A percentile compares a stretch with the other conserved stretches of the same genome.
These are phyloP conservation scores for Stephanodiscus triporus DNA, from an alignment of 108 stramenopile genomes.

Conservation along the genomic window DNA sequence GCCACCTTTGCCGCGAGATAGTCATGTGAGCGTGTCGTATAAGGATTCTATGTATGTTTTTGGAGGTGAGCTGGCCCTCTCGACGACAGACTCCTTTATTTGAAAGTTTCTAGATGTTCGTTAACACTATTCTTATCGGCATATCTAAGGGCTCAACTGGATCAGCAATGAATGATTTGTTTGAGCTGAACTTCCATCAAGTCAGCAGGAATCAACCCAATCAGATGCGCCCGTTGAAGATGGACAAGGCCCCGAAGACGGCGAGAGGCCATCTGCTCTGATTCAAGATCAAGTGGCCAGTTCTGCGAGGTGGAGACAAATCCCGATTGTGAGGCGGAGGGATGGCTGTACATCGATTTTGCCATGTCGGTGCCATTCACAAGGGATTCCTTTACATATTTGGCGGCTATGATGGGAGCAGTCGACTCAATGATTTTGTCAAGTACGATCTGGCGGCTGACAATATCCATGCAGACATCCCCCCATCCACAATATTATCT, in stretches of 20 bases:
- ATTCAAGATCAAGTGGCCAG: conserved; percentile 12
- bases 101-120: conserved; percentile 40
- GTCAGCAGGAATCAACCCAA: conserved; percentile 11
- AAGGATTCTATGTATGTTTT: conserved; percentile 83
- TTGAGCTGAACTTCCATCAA: conserved; percentile 77
- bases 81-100: not conserved
- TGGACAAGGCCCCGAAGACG: conserved; percentile 32
- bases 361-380: conserved; percentile 88
- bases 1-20: conserved; percentile 88
- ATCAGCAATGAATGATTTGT: conserved; percentile 94
- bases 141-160: conserved; percentile 82
- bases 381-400: conserved; percentile 83
- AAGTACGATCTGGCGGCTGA: conserved; percentile 57
- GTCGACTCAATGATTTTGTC: conserved; percentile 94
- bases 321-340: conserved; percentile 46
- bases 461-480: conserved; percentile 60
- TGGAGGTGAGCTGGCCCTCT: conserved; percentile 43
- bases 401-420: conserved; percentile 95
- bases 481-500: conserved; percentile 76
- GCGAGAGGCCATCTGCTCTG: conserved; percentile 26
- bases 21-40: conserved; percentile 89
- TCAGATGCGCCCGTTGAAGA: conserved; percentile 18
- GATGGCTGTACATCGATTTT: conserved; percentile 83
- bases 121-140: not conserved
- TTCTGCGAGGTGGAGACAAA: conserved; percentile 51